Evolutionary conservation across 2,329 filamentous ascomycete species (phyloP), one percentile per base, ranked within the genome.

Genomic region (Neurospora sp.): DNA sequence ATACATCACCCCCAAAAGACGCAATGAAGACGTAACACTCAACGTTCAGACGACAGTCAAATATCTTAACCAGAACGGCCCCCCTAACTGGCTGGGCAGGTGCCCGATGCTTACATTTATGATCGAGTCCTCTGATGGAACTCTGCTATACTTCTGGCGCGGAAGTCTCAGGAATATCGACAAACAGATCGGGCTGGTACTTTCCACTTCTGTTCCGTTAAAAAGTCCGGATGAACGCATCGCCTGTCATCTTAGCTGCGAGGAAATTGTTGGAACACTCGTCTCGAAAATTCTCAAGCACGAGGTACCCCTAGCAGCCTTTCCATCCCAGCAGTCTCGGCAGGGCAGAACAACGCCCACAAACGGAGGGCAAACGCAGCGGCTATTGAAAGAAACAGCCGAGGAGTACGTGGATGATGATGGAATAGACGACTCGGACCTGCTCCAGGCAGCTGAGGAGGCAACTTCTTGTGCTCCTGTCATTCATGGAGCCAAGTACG

Each of bases 211-310:
- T 23, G 86, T 89, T 0, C 80, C 86, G 0, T 77, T 93, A 23
- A 84, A 79, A 1, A 81, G 81, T 4, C 77, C 82, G 0, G 84
- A 86, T 19, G 86, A 90, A 70, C 80, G 84, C 3, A 86, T 96
- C 40, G 84, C 84, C 33, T 92, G 89, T 71, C 88, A 89, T 76
- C 83, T 94, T 67, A 91, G 92, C 78, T 98, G 94, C 73, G 95
- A 97, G 80, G 90, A 93, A 62, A 91, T 98, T 75, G 92, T 89
- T 3, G 88, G 88, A 1, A 89, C 88, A 0, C 77, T 82, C 39
- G 77, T 85, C 15, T 75, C 77, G 0, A 74, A 69, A 36, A 71
- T 71, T 2, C 11, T 79, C 4, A 33, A 74, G 6, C 75, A 76
- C 46, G 71, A 67, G 8, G 46, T 76, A 12, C 71, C 73, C 1